Base-by-base conservation (phyloP, 805 yeast genomes). In the Candida bentonensis region DNA sequence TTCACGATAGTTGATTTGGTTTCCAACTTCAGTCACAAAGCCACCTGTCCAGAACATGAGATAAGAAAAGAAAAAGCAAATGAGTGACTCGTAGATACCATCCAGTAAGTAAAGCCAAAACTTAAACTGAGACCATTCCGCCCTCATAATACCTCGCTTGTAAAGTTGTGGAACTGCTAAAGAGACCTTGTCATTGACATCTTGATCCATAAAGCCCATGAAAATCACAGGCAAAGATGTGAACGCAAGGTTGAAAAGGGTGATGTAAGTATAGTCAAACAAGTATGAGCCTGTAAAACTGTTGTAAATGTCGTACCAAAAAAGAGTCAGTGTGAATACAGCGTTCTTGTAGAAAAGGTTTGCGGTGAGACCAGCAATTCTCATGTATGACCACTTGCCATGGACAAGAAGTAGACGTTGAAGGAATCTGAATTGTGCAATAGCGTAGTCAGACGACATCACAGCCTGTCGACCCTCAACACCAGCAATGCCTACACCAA, bases 391-490 rank as follows among this genome's bases (percentile, higher is more conserved):
- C 87, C 88, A 83, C 44, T 87, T 70, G n/a, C 94, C 94, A 58
- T 82, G 94, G 27, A 80, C 85, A 43, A 82, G 62, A 41, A 83
- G 63, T 49, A 82, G 65, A 50, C 87, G 62, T 2, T 76, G 68
- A 51, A 82, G 62, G 60, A 68, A 83, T 49, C 85, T 62, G 65
- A 82, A 82, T 60, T 82, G 92, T 2, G 87, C 94, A 54, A 82
- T 67, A 2, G 87, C 89, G 59, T 80, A 82, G 64, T 82, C 94
- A 0, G 88, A 76, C 1, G 86, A 76, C 94, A 82, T 82, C 7
- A 79, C 92, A 1, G 94, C 94, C 56, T 82, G 88, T 43, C 92
- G 65, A 47, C 94, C 94, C 63, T 82, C 94, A 53, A 81, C 84
- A 51, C 94, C 94, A 4, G 87, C 89, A 55, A 82, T 82, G 50